These are phyloP conservation scores for Verbena officinalis DNA, from an alignment of 257 asterid genomes.

Conservation along the genomic window DNA sequence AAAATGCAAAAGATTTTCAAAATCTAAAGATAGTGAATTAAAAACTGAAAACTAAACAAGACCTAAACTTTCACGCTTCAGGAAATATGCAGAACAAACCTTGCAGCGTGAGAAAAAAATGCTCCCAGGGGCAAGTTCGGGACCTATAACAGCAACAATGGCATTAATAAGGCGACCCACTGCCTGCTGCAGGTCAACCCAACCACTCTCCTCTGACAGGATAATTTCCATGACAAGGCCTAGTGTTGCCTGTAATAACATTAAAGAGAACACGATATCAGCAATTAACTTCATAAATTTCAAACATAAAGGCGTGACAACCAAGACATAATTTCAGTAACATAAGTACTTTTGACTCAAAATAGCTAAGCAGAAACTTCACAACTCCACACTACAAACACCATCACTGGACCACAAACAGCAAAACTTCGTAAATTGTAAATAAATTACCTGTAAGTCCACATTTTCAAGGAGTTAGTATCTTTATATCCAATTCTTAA, in stretches of 20 bases:
- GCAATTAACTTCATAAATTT: not conserved
- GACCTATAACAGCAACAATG: conserved; percentile 96
- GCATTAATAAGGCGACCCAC: conserved; percentile 97
- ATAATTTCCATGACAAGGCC: conserved; percentile 92
- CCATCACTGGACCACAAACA: too few species aligned
- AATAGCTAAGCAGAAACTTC: too few species aligned
- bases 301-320: conserved; percentile 7
- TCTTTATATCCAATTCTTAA: too few species aligned
- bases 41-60: not conserved
- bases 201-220: conserved; percentile 90
- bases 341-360: too few species aligned
- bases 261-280: not conserved
- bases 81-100: conserved; percentile 49
- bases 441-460: too few species aligned
- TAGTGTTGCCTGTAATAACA: conserved; percentile 79
- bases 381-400: too few species aligned
- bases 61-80: conserved; percentile 30
- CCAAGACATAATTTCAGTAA: conserved; percentile 9
- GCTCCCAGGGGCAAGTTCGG: conserved; percentile 97
- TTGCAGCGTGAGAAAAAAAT: conserved; percentile 97
- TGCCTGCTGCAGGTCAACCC: conserved; percentile 91
- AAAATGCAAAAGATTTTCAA: conserved; percentile 7
- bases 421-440: too few species aligned
- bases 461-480: too few species aligned
- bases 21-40: not conserved